These are phyloP conservation scores for Candida broadrunensis DNA, from an alignment of 805 yeast genomes.

Conservation along the genomic window DNA sequence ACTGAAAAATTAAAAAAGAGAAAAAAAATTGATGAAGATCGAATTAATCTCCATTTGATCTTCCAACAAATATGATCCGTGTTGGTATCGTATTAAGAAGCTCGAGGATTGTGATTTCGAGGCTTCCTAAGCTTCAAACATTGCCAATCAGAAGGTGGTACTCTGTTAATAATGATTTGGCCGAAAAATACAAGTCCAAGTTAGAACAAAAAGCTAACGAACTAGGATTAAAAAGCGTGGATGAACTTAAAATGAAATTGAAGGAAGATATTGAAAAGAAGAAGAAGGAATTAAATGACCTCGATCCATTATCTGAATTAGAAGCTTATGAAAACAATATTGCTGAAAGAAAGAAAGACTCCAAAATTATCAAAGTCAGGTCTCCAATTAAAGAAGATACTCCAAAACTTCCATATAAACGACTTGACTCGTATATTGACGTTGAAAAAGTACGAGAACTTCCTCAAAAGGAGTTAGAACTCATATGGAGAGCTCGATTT, in stretches of 20 bases:
- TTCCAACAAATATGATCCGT: too few relatives aligned
- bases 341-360: constrained; percentile 19
- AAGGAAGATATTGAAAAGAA: constrained; percentile 58
- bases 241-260: constrained; percentile 59
- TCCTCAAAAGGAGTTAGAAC: constrained; percentile 62
- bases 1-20: too few relatives aligned
- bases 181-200: constrained; percentile 25
- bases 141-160: constrained; percentile 2
- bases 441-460: constrained; percentile 60
- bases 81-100: too few relatives aligned
- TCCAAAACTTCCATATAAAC: constrained; percentile 58
- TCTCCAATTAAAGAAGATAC: constrained; percentile 32
- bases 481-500: constrained; percentile 88
- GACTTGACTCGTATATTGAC: constrained; percentile 68
- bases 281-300: constrained; percentile 53
- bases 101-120: too few relatives aligned
- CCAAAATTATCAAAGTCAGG: constrained; percentile 29
- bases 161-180: background rate
- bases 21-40: too few relatives aligned
- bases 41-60: too few relatives aligned
- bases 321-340: constrained; percentile 50
- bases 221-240: constrained; percentile 40
- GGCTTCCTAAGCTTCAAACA: background rate
- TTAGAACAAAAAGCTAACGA: constrained; percentile 32
- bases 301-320: constrained; percentile 71